A percentile compares a stretch with the other conserved stretches of the same genome.
phyloP scores from a whole-genome alignment of 306 rosid species.

The Abrus precatorius region DNA sequence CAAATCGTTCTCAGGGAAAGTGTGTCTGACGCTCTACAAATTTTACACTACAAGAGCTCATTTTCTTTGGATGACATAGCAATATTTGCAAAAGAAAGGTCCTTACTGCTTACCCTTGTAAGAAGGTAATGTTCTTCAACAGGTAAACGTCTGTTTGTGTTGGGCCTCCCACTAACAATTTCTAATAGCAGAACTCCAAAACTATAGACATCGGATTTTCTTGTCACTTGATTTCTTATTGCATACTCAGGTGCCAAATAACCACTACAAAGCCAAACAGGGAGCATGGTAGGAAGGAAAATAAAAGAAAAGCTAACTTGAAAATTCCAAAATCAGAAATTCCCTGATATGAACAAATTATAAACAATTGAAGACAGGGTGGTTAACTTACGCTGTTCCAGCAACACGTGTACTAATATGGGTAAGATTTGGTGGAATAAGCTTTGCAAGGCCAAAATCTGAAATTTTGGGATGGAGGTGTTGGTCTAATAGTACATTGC shows the following conservation, averaged over 20 bases:
- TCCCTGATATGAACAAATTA: conserved; percentile 5
- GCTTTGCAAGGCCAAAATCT: conserved; percentile 93
- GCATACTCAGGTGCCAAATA: conserved; percentile 93
- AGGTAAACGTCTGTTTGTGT: conserved; percentile 76
- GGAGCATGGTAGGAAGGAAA: conserved; percentile 13
- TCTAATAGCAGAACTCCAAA: conserved; percentile 84
- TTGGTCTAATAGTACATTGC: conserved; percentile 77
- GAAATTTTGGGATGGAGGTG: conserved; percentile 74
- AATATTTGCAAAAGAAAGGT: conserved; percentile 22
- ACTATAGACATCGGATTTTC: conserved; percentile 84
- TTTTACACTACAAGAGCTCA: background rate
- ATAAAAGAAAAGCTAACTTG: background rate
- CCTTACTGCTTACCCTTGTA: conserved; percentile 72
- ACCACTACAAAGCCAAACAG: conserved; percentile 67
- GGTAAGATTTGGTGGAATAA: conserved; percentile 69
- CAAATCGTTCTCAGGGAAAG: conserved; percentile 7
- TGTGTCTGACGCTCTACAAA: background rate
- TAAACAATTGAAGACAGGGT: conserved; percentile 2
- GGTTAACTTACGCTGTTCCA: conserved; percentile 74
- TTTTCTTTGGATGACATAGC: background rate
- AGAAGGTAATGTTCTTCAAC: conserved; percentile 75
- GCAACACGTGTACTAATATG: conserved; percentile 88
- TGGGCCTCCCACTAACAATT: conserved; percentile 81
- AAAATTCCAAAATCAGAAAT: conserved; percentile 24
- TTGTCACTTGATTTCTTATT: conserved; percentile 83